These are phyloP conservation scores for Geranomyces variabilis DNA, from an alignment of 192 early-diverging fungal genomes.

Conservation along the genomic window DNA sequence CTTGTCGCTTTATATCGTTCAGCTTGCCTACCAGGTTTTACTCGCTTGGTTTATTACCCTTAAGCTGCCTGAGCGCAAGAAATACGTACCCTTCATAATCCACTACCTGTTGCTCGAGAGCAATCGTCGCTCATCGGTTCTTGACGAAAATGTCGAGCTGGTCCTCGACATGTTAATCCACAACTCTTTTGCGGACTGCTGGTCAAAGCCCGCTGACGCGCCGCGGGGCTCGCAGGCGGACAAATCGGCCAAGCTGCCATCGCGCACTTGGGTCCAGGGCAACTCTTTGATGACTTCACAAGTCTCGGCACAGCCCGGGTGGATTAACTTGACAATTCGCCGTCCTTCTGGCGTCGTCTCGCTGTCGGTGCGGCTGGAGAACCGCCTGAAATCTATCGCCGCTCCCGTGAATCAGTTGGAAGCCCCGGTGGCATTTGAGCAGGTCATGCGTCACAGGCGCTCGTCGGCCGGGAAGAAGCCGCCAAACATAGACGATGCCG, in stretches of 20 bases:
- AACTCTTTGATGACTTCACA: constrained; percentile 81
- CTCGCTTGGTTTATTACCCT: constrained; percentile 87
- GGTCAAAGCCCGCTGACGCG: constrained; percentile 56
- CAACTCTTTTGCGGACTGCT: constrained; percentile 76
- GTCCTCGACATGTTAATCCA: constrained; percentile 94
- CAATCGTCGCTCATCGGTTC: background rate
- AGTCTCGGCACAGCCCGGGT: constrained; percentile 64
- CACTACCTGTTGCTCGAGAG: constrained; percentile 42
- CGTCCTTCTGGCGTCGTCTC: constrained; percentile 78
- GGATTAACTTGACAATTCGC: constrained; percentile 83
- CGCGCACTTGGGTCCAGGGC: constrained; percentile 80
- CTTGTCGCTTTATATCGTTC: constrained; percentile 71
- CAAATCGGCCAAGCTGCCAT: background rate
- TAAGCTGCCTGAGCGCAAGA: constrained; percentile 70
- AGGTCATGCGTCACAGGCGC: constrained; percentile 6
- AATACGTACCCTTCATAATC: constrained; percentile 81
- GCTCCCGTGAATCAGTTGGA: constrained; percentile 5
- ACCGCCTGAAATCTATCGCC: constrained; percentile 49
- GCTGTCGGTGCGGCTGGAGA: constrained; percentile 72
- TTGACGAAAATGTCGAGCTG: constrained; percentile 89
- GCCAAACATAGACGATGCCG: background rate
- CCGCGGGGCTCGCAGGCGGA: no score
- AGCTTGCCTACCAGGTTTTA: constrained; percentile 93
- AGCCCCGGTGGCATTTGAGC: constrained; percentile 29
- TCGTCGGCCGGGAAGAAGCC: constrained; percentile 2